A percentile compares a stretch with the other conserved stretches of the same genome.
phyloP scores from a whole-genome alignment of 2,329 filamentous ascomycete species.

The Calonectria hongkongensis region DNA sequence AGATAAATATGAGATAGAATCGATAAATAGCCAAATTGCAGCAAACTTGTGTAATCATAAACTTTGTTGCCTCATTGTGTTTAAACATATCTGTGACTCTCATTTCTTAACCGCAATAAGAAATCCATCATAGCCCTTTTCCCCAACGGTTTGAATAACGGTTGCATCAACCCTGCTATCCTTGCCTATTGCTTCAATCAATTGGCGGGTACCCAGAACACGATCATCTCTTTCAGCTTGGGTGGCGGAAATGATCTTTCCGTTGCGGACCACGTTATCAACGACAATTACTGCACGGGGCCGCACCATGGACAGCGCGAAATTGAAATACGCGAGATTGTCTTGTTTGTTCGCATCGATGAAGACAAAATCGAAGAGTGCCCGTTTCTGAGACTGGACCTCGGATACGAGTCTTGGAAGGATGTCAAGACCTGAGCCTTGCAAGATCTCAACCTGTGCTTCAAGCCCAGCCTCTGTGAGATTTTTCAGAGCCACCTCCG shows the following conservation, averaged over 20 bases:
- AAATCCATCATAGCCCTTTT: conserved; percentile 27
- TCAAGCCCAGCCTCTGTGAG: neutral
- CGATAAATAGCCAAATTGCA: neutral
- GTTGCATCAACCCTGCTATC: conserved; percentile 23
- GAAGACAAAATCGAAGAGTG: conserved; percentile 24
- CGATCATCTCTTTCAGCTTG: conserved; percentile 22
- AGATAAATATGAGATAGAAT: neutral
- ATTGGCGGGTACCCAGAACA: conserved; percentile 7
- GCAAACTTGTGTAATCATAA: neutral
- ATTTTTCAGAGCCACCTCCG: neutral
- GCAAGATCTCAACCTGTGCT: neutral
- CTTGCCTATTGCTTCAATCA: conserved; percentile 20
- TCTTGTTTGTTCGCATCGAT: conserved; percentile 30
- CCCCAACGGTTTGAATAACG: conserved; percentile 17
- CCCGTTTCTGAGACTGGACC: conserved; percentile 1
- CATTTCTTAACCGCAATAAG: conserved; percentile 16
- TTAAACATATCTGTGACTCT: neutral
- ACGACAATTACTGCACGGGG: conserved; percentile 6
- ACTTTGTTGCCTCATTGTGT: no score
- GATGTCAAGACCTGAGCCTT: conserved; percentile 5
- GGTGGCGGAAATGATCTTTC: conserved; percentile 2
- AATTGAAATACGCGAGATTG: conserved; percentile 26
- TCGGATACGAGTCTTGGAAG: conserved; percentile 3
- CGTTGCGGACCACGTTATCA: conserved; percentile 17
- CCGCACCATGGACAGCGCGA: conserved; percentile 5